Conservation (phyloP, 176 grass and related monocot species). For the Pontederia paniculata region DNA sequence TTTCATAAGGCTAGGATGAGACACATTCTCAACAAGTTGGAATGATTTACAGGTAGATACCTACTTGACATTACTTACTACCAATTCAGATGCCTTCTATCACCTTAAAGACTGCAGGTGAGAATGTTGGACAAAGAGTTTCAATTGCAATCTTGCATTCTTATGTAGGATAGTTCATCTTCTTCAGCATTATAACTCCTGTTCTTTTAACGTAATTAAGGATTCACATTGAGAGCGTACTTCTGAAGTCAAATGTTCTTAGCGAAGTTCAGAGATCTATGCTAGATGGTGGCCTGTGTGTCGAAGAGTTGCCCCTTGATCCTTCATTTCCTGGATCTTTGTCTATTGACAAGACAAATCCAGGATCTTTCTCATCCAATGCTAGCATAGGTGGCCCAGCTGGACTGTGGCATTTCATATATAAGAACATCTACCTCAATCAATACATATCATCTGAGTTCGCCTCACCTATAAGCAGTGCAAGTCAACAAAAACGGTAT, state of each 20-base stretch:
- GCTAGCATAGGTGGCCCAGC: slow-evolving; percentile 51
- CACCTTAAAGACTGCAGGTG: slow-evolving; percentile 93
- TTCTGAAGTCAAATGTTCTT: slow-evolving; percentile 77
- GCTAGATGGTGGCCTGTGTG: slow-evolving; percentile 44
- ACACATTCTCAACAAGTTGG: slow-evolving; percentile 22
- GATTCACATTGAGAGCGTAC: slow-evolving; percentile 62
- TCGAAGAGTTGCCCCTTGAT: slow-evolving; percentile 65
- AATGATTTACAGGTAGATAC: slow-evolving; percentile 59
- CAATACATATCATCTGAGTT: slow-evolving; percentile 93
- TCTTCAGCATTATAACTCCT: background rate
- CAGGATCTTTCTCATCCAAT: slow-evolving; percentile 32
- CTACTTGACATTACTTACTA: slow-evolving; percentile 64
- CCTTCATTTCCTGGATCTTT: slow-evolving; percentile 23
- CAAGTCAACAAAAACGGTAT: slow-evolving; percentile 84
- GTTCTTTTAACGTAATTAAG: slow-evolving; percentile 23
- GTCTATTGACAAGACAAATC: slow-evolving; percentile 19
- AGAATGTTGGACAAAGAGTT: slow-evolving; percentile 18
- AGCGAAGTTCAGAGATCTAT: slow-evolving; percentile 73
- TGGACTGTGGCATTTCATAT: slow-evolving; percentile 98
- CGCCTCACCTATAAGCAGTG: slow-evolving; percentile 41
- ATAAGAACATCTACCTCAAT: slow-evolving; percentile 80
- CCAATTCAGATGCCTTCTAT: slow-evolving; percentile 82
- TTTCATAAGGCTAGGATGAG: background rate
- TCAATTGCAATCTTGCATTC: too few species aligned
- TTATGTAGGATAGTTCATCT: background rate